Evolutionary conservation across 2,329 filamentous ascomycete species (phyloP), one percentile per base, ranked within the genome.

Genomic region (Pseudogymnoascus sp.): DNA sequence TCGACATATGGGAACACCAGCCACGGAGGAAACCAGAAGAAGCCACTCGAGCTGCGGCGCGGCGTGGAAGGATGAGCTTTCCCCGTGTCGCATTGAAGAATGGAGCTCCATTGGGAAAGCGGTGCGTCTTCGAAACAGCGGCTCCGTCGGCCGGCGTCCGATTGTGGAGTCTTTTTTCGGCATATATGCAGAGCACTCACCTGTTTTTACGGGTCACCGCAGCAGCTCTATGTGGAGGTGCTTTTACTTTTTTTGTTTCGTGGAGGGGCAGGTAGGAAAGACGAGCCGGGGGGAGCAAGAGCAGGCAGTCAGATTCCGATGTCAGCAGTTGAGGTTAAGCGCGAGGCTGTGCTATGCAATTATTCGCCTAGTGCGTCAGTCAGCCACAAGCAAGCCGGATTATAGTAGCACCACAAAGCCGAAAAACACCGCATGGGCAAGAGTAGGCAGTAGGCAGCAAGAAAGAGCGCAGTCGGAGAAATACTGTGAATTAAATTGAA

Each of bases 301-400:
- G 44, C n/a, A 53, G 46, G 46, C 46, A 53, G 46, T 53, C 23
- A 53, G 46, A 53, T 17, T 17, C 26, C 26, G n/a, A 31, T 53
- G 26, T 53, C 26, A 53, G 26, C 46, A 53, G 46, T 53, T 53
- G 46, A 53, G 46, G 46, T 53, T 53, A 53, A 53, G 46, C 46
- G 46, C 46, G 46, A 53, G 46, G 46, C 46, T 53, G 46, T 53
- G 46, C 46, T 53, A 53, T 53, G 46, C 46, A 53, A 53, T 53
- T 53, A 31, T 53, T 53, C 19, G 26, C 46, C 46, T 53, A 53
- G 46, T 19, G 46, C 23, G 23, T 26, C 26, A 21, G 26, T 17
- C 46, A 53, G 46, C 46, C 46, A 53, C 46, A 53, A 17, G 26
- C 46, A 53, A 17, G 26, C 46, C 44, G 46, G 46, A 53, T 53